Base-by-base conservation (phyloP, 306 rosid genomes). In the Sphenostylis stenocarpa region DNA sequence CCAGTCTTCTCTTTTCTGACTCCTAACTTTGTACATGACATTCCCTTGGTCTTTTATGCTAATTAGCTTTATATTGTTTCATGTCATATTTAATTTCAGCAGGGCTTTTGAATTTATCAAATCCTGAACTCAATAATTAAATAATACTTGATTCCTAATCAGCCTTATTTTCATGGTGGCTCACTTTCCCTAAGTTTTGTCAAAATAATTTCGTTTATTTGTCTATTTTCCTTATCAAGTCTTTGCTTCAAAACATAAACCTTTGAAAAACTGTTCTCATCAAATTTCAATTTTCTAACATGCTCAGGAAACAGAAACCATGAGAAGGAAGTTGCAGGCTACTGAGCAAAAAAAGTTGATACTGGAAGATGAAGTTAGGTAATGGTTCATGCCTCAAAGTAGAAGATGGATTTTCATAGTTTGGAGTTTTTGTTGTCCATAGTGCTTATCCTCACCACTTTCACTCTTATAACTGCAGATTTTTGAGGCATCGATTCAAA, bases 351-450 rank as follows among this genome's bases (percentile, higher is more conserved):
- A 87, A 66, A 92, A 76, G 87, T 28, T 84, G 83, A 83, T 74
- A 17, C 87, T 96, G 17, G 69, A 84, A 7, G 85, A 87, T n/a
- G 99, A 96, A 88, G 97, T 96, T 73, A 67, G 96, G 99, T 96
- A 89, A 79, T 34, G 24, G 58, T 43, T 43, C 23, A 2, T 58
- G 12, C 61, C 62, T 33, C 53, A 5, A 47, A 20, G 47, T 69
- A 41, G 36, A 52, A 3, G 34, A 26, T 41, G 21, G 12, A 21
- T 76, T 70, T 26, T 75, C 17, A 4, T 78, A 10, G 23, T 67
- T 41, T 56, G 15, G 24, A 12, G 39, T 82, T 55, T 64, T 28
- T n/a, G 6, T 56, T 63, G 2, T 67, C 21, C 21, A 4, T 34
- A 23, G 36, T 55, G 69, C 21, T 48, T 68, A 62, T 77, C 47